Evolutionary conservation across 108 stramenopile species (phyloP), one percentile per base, ranked within the genome.

Genomic region (Skeletonema marinoi): DNA sequence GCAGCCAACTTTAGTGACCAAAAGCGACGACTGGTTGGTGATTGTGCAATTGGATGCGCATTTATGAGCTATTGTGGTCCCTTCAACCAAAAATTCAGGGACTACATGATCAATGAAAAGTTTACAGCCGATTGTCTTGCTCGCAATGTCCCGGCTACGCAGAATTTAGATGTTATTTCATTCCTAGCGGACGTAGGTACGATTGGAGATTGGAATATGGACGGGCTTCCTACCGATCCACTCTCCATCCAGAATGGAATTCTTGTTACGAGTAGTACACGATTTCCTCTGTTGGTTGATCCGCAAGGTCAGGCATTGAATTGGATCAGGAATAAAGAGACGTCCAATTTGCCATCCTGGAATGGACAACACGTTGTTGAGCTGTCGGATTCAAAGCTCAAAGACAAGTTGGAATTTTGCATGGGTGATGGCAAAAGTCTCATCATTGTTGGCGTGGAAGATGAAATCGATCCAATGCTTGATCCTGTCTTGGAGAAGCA

Each of bases 171-270:
- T 63, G 77, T 96, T 30, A 89, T 92, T 38, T 75, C 86, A 31
- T 96, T 97, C 77, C 88, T 97, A 7, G 95, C 90, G 12, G 95
- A 97, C 72, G 81, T 91, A 16, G 0, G n/a, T n/a, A 95, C 93
- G 38, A 89, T 95, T 44, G 93, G 95, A 59, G 96, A 97, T 68
- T 97, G 95, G 95, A 92, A 90, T 77, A 87, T 95, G 75, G 75
- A 97, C 63, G 96, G n/a, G 12, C 74, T 97, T 17, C 96, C 96
- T 10, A 92, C 92, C 16, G 95, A 96, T 71, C 91, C 95, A 10
- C 90, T 97, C n/a, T 89, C 87, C 7, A 93, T 85, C 36, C 93
- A 97, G 71, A 97, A 97, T 83, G 96, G 96, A 36, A 97, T 97
- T 65, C 81, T 97, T 54, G 96, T 97, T 29, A 97, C 96, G n/a